phyloP scores from a whole-genome alignment of 208 protist genomes.

The Blastocrithidia nonstop region DNA sequence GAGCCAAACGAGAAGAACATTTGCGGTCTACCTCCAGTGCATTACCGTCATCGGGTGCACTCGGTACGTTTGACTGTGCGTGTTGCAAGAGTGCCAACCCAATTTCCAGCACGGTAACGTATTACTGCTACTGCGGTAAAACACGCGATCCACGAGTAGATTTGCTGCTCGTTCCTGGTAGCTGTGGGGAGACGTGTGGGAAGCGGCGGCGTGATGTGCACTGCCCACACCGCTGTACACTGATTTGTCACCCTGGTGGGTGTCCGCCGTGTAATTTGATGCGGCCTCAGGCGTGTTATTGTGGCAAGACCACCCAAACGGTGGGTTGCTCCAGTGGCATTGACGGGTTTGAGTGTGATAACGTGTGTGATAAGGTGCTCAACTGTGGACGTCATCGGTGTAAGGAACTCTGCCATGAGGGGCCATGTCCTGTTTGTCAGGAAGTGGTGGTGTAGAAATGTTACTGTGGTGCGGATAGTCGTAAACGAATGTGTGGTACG shows the following conservation, averaged over 20 bases:
- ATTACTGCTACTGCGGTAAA: conserved; percentile 74
- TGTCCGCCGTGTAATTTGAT: conserved; percentile 52
- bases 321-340: conserved; percentile 62
- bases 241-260: conserved; percentile 70
- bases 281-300: conserved; percentile 62
- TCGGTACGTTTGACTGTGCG: conserved; percentile 48
- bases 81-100: conserved; percentile 30
- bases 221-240: conserved; percentile 56
- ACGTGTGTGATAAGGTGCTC: conserved; percentile 48
- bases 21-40: conserved; percentile 1
- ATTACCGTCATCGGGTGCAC: conserved; percentile 6
- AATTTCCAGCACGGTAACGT: conserved; percentile 10
- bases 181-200: conserved; percentile 60
- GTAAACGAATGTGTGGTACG: conserved; percentile 22
- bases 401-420: conserved; percentile 67
- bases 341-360: conserved; percentile 54
- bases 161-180: conserved; percentile 51
- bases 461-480: conserved; percentile 68
- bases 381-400: conserved; percentile 78
- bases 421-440: conserved; percentile 67
- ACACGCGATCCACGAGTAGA: conserved; percentile 25
- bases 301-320: conserved; percentile 39
- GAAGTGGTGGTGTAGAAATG: conserved; percentile 42
- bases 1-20: conserved; percentile 25
- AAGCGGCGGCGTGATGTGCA: conserved; percentile 20